Evolutionary conservation across 164 flowering plant species (phyloP).

Genomic region (Dillenia turbinata): DNA sequence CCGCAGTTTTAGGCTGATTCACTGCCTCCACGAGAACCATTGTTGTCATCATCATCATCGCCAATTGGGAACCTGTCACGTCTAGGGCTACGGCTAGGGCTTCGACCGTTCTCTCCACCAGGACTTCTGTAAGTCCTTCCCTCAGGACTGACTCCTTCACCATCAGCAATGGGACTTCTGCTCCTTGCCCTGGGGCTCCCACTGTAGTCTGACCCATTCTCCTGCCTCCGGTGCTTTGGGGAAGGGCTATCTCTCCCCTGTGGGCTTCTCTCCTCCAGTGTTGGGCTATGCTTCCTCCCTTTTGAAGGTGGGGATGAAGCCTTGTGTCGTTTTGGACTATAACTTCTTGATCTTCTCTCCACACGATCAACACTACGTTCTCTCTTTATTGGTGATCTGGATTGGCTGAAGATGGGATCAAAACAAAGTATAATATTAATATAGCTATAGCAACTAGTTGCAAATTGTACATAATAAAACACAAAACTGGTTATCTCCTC

Average conservation of each 20-base stretch:
- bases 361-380: slow-evolving; percentile 31
- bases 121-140: slow-evolving; percentile 30
- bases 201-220: slow-evolving; percentile 56
- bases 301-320: slow-evolving; percentile 43
- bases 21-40: slow-evolving; percentile 31
- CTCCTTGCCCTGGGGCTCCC: slow-evolving; percentile 50
- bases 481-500: not conserved
- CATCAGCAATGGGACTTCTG: slow-evolving; percentile 34
- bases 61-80: slow-evolving; percentile 41
- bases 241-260: slow-evolving; percentile 38
- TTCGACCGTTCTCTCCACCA: slow-evolving; percentile 35
- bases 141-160: slow-evolving; percentile 21
- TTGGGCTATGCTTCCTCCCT: slow-evolving; percentile 48
- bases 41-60: slow-evolving; percentile 26
- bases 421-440: not conserved
- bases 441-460: not conserved
- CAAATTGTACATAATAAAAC: not conserved
- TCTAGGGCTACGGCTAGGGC: slow-evolving; percentile 33
- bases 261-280: slow-evolving; percentile 51
- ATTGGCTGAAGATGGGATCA: slow-evolving; percentile 24
- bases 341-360: slow-evolving; percentile 61
- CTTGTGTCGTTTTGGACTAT: slow-evolving; percentile 49
- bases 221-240: slow-evolving; percentile 30
- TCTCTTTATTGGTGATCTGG: slow-evolving; percentile 37
- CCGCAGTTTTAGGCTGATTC: slow-evolving; percentile 20